phyloP scores from a whole-genome alignment of 208 protist genomes.

The Leishmania mexicana region DNA sequence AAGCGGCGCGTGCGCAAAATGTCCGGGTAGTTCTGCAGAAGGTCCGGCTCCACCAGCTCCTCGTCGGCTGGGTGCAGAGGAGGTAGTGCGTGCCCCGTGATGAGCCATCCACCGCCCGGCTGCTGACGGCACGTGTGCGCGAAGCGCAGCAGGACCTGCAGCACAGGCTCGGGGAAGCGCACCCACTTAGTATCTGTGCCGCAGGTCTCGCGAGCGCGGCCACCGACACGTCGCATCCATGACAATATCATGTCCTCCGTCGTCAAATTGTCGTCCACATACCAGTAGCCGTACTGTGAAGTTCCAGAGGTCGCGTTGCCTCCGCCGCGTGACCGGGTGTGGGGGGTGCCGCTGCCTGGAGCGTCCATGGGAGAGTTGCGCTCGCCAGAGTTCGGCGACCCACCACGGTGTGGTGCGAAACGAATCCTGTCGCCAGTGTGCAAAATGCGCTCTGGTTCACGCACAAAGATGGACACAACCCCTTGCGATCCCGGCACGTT shows the following conservation, averaged over 20 bases:
- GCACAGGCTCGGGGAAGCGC: constrained; percentile 28
- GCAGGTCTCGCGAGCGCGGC: constrained; percentile 44
- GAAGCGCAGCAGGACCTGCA: constrained; percentile 14
- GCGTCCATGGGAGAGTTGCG: neutral
- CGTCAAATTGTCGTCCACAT: constrained; percentile 39
- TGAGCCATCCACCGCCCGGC: constrained; percentile 15
- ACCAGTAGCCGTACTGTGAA: constrained; percentile 35
- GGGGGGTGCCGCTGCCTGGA: neutral
- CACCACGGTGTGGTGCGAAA: constrained; percentile 11
- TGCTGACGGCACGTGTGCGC: constrained; percentile 19
- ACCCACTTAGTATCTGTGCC: constrained; percentile 47
- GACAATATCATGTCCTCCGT: constrained; percentile 50
- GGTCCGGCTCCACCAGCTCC: constrained; percentile 23
- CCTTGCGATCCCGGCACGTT: neutral
- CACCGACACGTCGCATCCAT: constrained; percentile 56
- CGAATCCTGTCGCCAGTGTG: constrained; percentile 47
- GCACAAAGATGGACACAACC: constrained; percentile 11
- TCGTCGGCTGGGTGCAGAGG: constrained; percentile 22
- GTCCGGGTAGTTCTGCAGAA: constrained; percentile 23
- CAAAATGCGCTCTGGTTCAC: constrained; percentile 35
- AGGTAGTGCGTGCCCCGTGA: neutral
- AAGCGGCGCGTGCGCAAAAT: constrained; percentile 44
- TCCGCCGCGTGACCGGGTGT: constrained; percentile 2
- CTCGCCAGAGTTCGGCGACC: neutral
- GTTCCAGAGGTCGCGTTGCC: neutral